Base-by-base conservation (phyloP, 768 basidiomycete species). In the Tylopilus plumbeoviolaceoides region DNA sequence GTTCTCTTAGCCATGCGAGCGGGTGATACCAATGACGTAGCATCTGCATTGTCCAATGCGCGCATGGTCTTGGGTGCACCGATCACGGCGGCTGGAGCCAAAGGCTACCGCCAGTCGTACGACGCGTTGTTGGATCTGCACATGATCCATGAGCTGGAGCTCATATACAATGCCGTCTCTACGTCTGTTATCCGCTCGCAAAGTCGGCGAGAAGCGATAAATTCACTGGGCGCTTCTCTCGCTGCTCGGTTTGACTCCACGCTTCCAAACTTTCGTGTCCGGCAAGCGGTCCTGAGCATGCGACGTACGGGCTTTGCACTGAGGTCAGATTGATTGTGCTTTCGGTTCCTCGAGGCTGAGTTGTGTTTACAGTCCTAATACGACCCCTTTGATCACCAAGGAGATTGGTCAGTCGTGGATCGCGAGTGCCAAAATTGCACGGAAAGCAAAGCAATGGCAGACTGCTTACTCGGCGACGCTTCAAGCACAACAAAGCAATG, bases 381-480 rank as follows among this genome's bases (percentile, higher is more conserved):
- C 72, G 25, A 71, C 72, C 43, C 62, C 71, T 14, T 70, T 68
- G 38, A 68, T 81, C n/a, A 74, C 66, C 31, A 71, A 71, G 14
- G 85, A 88, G 59, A 84, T 95, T 35, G 88, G 92, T 4, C 78
- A 80, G 44, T 85, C 91, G 1, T 99, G 97, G 97, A 78, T 98
- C 12, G 76, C 82, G 25, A 98, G 88, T 54, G 88, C 95, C n/a
- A 98, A 95, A 67, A 93, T 94, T 51, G 97, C 97, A 31, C 77
- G 97, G 31, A 99, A 98, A 66, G 90, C 94, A 4, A 89, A 91
- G 0, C 94, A 98, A 66, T 86, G 83, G 77, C 95, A 98, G 72
- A 98, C 95, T 0, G 93, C 97, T 2, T 99, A 98, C 66, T 97
- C 91, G 63, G 94, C 97, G 7, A 83, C 89, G 57, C 78, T 99